These are phyloP conservation scores for Dalechampia spathulata DNA, from an alignment of 441 rosid species.

Conservation along the genomic window DNA sequence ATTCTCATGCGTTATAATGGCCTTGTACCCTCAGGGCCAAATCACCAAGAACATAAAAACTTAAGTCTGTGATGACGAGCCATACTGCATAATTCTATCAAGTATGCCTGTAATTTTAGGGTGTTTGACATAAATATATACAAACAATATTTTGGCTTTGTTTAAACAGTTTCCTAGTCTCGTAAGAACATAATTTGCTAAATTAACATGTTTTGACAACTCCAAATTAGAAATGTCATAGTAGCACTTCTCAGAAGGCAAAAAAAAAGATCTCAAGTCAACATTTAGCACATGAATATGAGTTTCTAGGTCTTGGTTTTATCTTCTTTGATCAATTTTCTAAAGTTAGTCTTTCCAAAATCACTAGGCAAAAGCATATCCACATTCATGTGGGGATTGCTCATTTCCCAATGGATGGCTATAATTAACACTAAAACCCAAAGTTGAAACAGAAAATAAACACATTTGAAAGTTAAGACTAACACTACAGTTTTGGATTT, in stretches of 20 bases:
- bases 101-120: too few species aligned
- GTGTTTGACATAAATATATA: background rate
- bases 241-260: background rate
- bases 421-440: background rate
- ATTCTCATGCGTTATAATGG: too few species aligned
- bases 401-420: background rate
- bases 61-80: too few species aligned
- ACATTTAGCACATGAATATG: background rate
- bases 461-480: background rate
- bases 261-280: background rate
- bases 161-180: background rate
- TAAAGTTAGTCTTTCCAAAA: background rate
- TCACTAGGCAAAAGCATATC: background rate
- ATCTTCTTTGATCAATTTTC: background rate
- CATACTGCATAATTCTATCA: too few species aligned
- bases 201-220: background rate
- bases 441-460: background rate
- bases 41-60: too few species aligned
- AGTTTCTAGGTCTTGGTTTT: background rate
- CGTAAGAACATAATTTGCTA: background rate
- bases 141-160: background rate
- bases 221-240: background rate
- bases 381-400: background rate
- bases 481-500: background rate
- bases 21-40: too few species aligned